A percentile compares a stretch with the other conserved stretches of the same genome.
phyloP scores from a whole-genome alignment of 2,329 filamentous ascomycete genomes.

The Beauveria sp. region DNA sequence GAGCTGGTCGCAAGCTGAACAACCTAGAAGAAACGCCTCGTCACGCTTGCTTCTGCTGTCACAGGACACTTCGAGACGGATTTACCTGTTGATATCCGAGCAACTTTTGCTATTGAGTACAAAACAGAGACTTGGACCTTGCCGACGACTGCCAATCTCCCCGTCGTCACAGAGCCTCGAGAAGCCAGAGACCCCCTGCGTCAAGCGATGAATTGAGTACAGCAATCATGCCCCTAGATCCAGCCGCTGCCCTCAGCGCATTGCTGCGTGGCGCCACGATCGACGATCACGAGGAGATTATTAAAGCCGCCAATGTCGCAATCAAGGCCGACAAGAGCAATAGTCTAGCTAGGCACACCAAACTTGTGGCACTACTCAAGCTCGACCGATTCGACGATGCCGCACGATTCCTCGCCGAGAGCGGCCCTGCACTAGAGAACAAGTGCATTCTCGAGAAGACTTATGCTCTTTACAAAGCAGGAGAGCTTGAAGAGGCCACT shows the following conservation, averaged over 20 bases:
- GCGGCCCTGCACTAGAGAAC: slow-evolving; percentile 51
- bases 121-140: neutral
- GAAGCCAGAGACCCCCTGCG: neutral
- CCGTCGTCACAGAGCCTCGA: neutral
- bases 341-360: slow-evolving; percentile 56
- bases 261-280: slow-evolving; percentile 49
- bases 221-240: slow-evolving; percentile 33
- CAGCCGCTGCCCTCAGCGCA: slow-evolving; percentile 43
- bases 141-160: neutral
- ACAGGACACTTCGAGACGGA: too few relatives aligned
- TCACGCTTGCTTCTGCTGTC: neutral
- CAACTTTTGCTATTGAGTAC: neutral
- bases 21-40: neutral
- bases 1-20: neutral
- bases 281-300: slow-evolving; percentile 66
- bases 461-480: slow-evolving; percentile 79
- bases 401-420: slow-evolving; percentile 58
- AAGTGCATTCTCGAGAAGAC: slow-evolving; percentile 61
- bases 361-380: slow-evolving; percentile 68
- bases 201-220: slow-evolving; percentile 19
- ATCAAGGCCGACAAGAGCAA: slow-evolving; percentile 54
- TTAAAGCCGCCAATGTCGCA: slow-evolving; percentile 55
- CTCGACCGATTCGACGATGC: slow-evolving; percentile 78
- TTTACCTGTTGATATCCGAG: neutral
- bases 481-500: slow-evolving; percentile 59